Base-by-base conservation (phyloP, 225 moss, liverwort and hornwort species). In the Bryum argenteum region DNA sequence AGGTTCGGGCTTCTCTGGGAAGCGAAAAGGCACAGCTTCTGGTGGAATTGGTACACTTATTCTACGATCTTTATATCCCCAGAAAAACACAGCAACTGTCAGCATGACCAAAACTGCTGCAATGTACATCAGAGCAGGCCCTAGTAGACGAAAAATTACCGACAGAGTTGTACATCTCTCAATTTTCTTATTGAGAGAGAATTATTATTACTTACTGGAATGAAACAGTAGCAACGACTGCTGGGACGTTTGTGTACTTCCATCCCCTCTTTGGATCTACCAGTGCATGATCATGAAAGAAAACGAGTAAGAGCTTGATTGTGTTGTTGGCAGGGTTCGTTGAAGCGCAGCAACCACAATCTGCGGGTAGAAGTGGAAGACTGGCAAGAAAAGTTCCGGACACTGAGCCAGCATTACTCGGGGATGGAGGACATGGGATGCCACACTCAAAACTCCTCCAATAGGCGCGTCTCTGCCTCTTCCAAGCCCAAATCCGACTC, bases 21-120 rank as follows among this genome's bases (percentile, higher is more conserved):
- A 89, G 87, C 63, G 93, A 93, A 74, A 91, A 91, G 72, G 73
- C 93, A 23, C 93, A 91, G 60, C 89, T 93, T 82, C 71, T 89
- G 9, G 55, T 52, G 72, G 87, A 87, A 79, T 60, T 84, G 81
- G 87, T 87, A 84, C 41, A 65, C 19, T 57, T 57, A 54, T 54
- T 76, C 51, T 51, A 45, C 47, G 39, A 41, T 67, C 33, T 33
- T 33, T 33, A 33, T 33, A 33, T 33, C 33, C 33, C 33, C 45
- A 75, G 38, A 77, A 60, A 74, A 63, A 39, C 24, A 21, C 61
- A 19, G 26, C 21, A 28, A 61, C 42, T 74, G 53, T 66, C 47
- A 9, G 70, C 58, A 60, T 71, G 50, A 48, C 33, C 59, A 53
- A 72, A 38, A 53, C 58, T 33, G 33, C 33, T 33, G 5, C 33